phyloP scores from a whole-genome alignment of 2,329 filamentous ascomycete genomes.

The Aspergillus sp. region DNA sequence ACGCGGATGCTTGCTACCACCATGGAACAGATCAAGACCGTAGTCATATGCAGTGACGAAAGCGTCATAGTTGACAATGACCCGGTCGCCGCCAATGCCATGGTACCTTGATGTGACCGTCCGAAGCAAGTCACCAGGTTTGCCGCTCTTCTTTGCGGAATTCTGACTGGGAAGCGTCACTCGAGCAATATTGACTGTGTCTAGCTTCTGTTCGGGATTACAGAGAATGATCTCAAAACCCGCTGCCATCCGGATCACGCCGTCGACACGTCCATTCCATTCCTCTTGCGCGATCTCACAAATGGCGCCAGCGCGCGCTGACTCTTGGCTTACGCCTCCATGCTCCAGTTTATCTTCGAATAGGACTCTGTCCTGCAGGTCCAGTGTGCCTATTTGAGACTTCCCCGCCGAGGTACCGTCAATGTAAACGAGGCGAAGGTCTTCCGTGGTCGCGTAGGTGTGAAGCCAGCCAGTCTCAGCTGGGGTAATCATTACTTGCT shows the following conservation, averaged over 20 bases:
- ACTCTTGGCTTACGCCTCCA: neutral
- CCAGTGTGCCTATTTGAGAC: neutral
- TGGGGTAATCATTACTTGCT: neutral
- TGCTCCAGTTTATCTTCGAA: neutral
- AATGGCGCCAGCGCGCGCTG: neutral
- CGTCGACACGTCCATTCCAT: constrained; percentile 3
- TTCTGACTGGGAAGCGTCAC: neutral
- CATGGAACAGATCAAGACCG: neutral
- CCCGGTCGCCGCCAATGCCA: neutral
- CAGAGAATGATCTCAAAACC: constrained; percentile 2
- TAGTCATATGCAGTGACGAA: constrained; percentile 2
- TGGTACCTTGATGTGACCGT: neutral
- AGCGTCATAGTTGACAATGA: neutral
- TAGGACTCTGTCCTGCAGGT: neutral
- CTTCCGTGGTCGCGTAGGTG: neutral
- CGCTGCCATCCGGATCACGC: neutral
- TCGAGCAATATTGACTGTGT: neutral
- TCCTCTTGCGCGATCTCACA: neutral
- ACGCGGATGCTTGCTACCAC: neutral
- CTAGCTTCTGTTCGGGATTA: neutral
- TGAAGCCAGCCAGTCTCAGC: neutral
- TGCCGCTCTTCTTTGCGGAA: neutral
- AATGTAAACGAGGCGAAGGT: neutral
- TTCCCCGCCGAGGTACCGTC: neutral
- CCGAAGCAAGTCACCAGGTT: neutral